Percentiles rank a stretch among this genome's conserved stretches.
These are phyloP conservation scores for Blastocystis sp. DNA, from an alignment of 352 stramenopile species.

Conservation along the genomic window DNA sequence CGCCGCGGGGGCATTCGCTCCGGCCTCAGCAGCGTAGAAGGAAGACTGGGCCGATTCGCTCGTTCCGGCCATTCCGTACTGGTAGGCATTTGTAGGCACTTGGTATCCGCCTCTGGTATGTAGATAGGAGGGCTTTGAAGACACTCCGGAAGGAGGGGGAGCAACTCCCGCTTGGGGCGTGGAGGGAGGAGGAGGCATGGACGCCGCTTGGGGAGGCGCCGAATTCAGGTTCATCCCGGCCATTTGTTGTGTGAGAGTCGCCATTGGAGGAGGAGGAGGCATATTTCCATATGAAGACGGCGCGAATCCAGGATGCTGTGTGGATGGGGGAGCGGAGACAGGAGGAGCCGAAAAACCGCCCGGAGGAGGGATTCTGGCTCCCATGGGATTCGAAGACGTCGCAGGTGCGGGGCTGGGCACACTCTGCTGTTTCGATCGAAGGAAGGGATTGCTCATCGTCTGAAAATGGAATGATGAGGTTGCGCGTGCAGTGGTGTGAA, in stretches of 20 bases:
- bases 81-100: conserved; percentile 54
- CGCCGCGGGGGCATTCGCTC: background rate
- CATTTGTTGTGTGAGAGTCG: conserved; percentile 43
- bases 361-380: background rate
- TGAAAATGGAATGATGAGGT: background rate
- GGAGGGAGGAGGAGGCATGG: conserved; percentile 22
- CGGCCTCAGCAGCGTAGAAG: conserved; percentile 13
- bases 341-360: background rate
- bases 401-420: background rate
- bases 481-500: background rate
- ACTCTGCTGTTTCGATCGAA: conserved; percentile 22
- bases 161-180: background rate
- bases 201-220: conserved; percentile 7
- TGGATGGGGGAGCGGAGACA: background rate
- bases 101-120: conserved; percentile 41
- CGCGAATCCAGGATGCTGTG: conserved; percentile 8
- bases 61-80: background rate
- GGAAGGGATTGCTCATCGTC: conserved; percentile 55
- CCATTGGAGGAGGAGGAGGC: conserved; percentile 54
- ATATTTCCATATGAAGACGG: background rate
- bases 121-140: conserved; percentile 38
- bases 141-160: background rate
- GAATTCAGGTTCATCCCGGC: conserved; percentile 61
- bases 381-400: background rate
- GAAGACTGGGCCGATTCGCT: background rate